Percentiles rank a stretch among this genome's conserved stretches.
Conservation (phyloP, 2,329 filamentous ascomycete genomes). For the Plenodomus lindquistii region DNA sequence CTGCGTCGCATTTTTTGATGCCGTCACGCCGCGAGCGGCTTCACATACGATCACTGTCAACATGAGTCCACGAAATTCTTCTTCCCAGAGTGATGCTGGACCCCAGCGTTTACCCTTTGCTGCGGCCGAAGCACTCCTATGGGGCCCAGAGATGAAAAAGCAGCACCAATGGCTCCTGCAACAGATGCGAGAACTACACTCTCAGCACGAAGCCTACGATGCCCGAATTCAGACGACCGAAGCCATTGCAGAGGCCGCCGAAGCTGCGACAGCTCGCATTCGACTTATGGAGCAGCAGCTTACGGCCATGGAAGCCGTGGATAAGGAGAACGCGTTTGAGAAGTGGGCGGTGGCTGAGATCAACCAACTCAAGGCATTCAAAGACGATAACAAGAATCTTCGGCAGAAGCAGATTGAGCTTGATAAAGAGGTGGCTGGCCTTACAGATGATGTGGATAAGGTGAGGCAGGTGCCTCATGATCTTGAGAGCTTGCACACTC, state of each 20-base stretch:
- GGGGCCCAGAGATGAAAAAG: slow-evolving; percentile 47
- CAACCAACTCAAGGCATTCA: slow-evolving; percentile 12
- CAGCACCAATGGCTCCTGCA: slow-evolving; percentile 42
- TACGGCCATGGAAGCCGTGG: slow-evolving; percentile 27
- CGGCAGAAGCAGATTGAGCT: slow-evolving; percentile 22
- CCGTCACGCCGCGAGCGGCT: too few relatives aligned
- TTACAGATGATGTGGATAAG: slow-evolving; percentile 12
- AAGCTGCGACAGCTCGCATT: slow-evolving; percentile 15
- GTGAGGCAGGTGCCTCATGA: slow-evolving; percentile 2
- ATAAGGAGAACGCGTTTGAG: slow-evolving; percentile 23
- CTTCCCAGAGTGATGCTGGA: slow-evolving; percentile 5
- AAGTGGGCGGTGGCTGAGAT: slow-evolving; percentile 21
- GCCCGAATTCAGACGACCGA: slow-evolving; percentile 26
- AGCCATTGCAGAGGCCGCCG: slow-evolving; percentile 15
- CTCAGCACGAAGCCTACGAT: slow-evolving; percentile 20
- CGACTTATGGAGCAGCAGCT: slow-evolving; percentile 24
- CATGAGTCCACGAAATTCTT: slow-evolving; percentile 11
- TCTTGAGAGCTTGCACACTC: slow-evolving; percentile 7
- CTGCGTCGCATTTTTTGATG: background rate
- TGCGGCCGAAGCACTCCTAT: slow-evolving; percentile 40
- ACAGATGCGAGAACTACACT: slow-evolving; percentile 43
- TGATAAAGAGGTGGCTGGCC: slow-evolving; percentile 9
- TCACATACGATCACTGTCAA: background rate
- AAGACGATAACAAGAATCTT: slow-evolving; percentile 20
- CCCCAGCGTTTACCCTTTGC: slow-evolving; percentile 20